These are phyloP conservation scores for Syncephalastrum contaminatum DNA, from an alignment of 371 early-diverging fungal species.

Conservation along the genomic window DNA sequence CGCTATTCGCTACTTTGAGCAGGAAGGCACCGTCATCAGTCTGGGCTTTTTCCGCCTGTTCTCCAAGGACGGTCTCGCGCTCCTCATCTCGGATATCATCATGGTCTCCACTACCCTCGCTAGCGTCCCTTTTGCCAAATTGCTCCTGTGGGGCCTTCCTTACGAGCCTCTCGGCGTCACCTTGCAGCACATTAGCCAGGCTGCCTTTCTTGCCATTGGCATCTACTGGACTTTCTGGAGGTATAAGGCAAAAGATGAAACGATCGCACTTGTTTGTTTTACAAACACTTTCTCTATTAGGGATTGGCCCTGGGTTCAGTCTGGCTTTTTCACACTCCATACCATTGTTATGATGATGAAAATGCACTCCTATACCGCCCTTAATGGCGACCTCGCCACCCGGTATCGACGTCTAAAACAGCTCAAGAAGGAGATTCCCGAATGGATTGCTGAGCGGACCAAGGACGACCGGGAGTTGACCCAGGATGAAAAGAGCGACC, in stretches of 20 bases:
- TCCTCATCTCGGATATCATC: conserved; percentile 67
- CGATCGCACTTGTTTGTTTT: conserved; percentile 8
- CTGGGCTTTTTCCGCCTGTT: conserved; percentile 60
- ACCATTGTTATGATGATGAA: conserved; percentile 94
- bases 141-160: conserved; percentile 55
- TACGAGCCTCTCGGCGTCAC: conserved; percentile 54
- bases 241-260: conserved; percentile 28
- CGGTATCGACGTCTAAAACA: conserved; percentile 42
- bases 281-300: conserved; percentile 23
- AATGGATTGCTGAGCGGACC: conserved; percentile 21
- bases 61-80: conserved; percentile 62
- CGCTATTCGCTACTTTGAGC: conserved; percentile 64
- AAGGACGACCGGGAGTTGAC: conserved; percentile 3
- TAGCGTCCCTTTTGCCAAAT: conserved; percentile 60
- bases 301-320: conserved; percentile 92
- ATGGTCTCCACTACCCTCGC: conserved; percentile 63
- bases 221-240: conserved; percentile 68
- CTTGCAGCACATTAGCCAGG: conserved; percentile 74
- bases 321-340: conserved; percentile 86
- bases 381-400: conserved; percentile 71
- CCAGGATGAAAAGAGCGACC: conserved; percentile 1
- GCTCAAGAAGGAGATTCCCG: conserved; percentile 32
- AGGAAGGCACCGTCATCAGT: conserved; percentile 68
- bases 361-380: conserved; percentile 83
- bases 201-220: conserved; percentile 59